Base-by-base conservation (phyloP, 2,329 filamentous ascomycete species). In the Talaromyces sp. region DNA sequence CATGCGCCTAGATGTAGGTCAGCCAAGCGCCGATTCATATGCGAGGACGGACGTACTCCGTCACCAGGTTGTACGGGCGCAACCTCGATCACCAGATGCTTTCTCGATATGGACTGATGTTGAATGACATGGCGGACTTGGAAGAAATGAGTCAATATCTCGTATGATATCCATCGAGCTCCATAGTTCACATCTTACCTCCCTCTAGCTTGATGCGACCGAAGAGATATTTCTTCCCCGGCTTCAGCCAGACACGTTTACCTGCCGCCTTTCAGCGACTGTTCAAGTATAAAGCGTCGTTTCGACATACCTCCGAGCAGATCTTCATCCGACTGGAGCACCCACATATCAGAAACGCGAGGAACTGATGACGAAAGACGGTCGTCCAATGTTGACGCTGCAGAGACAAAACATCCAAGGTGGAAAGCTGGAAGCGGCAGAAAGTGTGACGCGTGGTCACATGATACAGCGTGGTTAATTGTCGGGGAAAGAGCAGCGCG, bases 191-290 rank as follows among this genome's bases (percentile, higher is more conserved):
- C 28, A 39, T 37, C 61, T 68, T 81, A 86, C 86, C 81, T 70
- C 89, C 86, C 62, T 84, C 83, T 65, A 75, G 71, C 66, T 83
- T 84, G 40, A 90, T 92, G 66, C 93, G 87, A 62, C 93, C 93
- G 73, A 96, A 91, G 21, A 96, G 83, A 74, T 95, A 93, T 69
- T 85, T 86, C 73, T 92, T 91, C 58, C 92, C 93, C 1, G 93
- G 93, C 63, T 89, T 87, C 65, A 96, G 82, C 93, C 93, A 96
- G 68, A 93, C 81, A 70, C 86, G 86, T 75, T 86, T 90, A 65
- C 85, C 87, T 90, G 23, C 52, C 31, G 25, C 39, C 68, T 65
- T 68, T 42, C 37, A 59, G 28, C 8, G 25, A 37, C 42, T 58
- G 12, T 59, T 25, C 35, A 42, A 23, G 25, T n/a, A 16, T 16